These are phyloP conservation scores for Cymodocea nodosa DNA, from an alignment of 116 monocot genomes.

Conservation along the genomic window DNA sequence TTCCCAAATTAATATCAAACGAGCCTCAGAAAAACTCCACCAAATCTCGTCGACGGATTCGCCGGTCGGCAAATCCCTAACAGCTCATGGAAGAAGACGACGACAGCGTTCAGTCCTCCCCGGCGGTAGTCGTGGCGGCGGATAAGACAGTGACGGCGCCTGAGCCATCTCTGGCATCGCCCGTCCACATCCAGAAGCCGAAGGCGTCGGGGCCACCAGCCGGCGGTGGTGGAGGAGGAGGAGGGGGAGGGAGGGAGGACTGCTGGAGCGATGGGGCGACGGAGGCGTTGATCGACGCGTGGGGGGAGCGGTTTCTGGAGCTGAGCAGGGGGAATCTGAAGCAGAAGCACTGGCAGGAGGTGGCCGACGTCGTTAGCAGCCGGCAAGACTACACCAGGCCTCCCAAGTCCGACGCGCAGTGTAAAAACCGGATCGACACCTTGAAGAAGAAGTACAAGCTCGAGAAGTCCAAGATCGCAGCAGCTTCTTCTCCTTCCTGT, in stretches of 20 bases:
- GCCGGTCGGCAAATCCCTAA: slow-evolving; percentile 15
- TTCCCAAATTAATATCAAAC: background rate
- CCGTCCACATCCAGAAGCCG: slow-evolving; percentile 33
- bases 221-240: too few relatives aligned
- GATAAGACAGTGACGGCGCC: slow-evolving; percentile 7
- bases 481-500: background rate
- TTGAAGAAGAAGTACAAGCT: slow-evolving; percentile 87
- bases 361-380: slow-evolving; percentile 62
- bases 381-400: slow-evolving; percentile 57
- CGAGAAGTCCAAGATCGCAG: slow-evolving; percentile 38
- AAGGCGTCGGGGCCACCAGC: background rate
- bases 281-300: slow-evolving; percentile 67
- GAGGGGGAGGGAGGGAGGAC: slow-evolving; percentile 26
- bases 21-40: background rate
- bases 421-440: slow-evolving; percentile 86
- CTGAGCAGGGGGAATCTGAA: slow-evolving; percentile 59
- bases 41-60: slow-evolving; percentile 1
- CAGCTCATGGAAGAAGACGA: slow-evolving; percentile 23
- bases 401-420: slow-evolving; percentile 60
- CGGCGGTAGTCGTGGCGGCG: background rate
- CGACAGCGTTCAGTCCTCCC: slow-evolving; percentile 11
- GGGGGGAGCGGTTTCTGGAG: slow-evolving; percentile 63
- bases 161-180: slow-evolving; percentile 20
- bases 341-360: slow-evolving; percentile 87
- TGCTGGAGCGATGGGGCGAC: slow-evolving; percentile 92